Conservation (phyloP, 371 early-diverging fungal species). For the Apophysomyces elegans region DNA sequence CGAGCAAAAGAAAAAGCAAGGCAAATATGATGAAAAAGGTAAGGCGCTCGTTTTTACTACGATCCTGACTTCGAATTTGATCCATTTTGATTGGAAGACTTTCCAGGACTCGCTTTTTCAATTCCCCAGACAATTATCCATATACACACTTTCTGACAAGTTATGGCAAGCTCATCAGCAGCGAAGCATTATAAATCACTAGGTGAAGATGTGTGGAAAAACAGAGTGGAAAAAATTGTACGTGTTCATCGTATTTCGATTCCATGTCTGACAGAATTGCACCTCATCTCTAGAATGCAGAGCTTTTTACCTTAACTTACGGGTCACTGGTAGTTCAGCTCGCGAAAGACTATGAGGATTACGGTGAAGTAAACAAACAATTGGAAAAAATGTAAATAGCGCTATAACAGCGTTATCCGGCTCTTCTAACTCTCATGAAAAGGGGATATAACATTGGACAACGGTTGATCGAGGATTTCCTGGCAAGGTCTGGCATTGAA, state of each 20-base stretch:
- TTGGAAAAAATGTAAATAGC: constrained; percentile 90
- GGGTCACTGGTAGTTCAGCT: constrained; percentile 96
- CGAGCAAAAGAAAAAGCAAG: too few species aligned
- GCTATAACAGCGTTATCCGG: not conserved
- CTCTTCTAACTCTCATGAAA: not conserved
- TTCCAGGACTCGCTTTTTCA: not conserved
- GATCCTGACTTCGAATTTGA: too few species aligned
- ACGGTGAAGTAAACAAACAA: constrained; percentile 90
- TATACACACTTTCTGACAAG: not conserved
- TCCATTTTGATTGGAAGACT: too few species aligned
- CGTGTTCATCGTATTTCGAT: constrained; percentile 24
- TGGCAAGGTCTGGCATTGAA: constrained; percentile 82
- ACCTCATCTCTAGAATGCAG: constrained; percentile 70
- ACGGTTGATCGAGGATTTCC: constrained; percentile 94
- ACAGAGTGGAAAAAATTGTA: constrained; percentile 92
- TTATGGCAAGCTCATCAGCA: constrained; percentile 40
- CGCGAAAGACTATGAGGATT: constrained; percentile 94
- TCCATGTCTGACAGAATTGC: not conserved
- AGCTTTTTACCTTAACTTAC: constrained; percentile 97
- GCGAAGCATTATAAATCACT: constrained; percentile 75
- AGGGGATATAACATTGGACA: constrained; percentile 98
- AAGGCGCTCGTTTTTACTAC: too few species aligned
- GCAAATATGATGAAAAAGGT: too few species aligned
- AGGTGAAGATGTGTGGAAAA: constrained; percentile 96
- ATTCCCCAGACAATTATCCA: not conserved